phyloP scores from a whole-genome alignment of 139 green algal species.

The Ettlia oleoabundans region DNA sequence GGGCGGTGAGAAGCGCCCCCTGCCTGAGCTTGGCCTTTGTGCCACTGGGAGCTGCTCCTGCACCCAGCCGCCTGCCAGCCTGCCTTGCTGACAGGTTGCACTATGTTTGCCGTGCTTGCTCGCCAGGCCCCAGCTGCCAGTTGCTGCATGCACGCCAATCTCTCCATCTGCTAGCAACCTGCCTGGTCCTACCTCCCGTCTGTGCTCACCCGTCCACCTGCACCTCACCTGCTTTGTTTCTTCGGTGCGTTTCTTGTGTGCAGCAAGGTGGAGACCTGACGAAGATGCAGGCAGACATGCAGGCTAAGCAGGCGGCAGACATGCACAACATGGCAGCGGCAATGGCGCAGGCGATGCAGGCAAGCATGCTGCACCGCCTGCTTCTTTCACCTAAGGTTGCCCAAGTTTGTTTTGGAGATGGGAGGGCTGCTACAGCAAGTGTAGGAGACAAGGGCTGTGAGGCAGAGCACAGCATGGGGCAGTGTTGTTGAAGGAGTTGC shows the following conservation, averaged over 20 bases:
- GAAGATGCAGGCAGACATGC: conserved; percentile 28
- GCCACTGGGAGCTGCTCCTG: neutral
- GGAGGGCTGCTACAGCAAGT: too few species aligned
- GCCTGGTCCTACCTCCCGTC: too few species aligned
- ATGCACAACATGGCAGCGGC: conserved; percentile 18
- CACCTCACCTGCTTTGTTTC: neutral
- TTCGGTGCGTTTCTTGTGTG: neutral
- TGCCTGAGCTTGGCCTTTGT: too few species aligned
- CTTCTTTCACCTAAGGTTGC: too few species aligned
- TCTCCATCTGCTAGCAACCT: neutral
- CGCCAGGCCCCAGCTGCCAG: neutral
- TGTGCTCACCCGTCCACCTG: too few species aligned
- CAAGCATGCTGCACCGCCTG: too few species aligned
- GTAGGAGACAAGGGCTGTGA: too few species aligned
- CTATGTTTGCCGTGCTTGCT: neutral
- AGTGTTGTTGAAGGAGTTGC: too few species aligned
- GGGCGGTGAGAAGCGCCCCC: conserved; percentile 1
- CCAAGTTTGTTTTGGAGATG: too few species aligned
- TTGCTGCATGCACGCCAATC: neutral
- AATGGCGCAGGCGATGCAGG: conserved; percentile 33
- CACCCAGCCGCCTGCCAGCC: neutral
- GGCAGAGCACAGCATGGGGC: too few species aligned
- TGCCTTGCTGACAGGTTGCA: neutral
- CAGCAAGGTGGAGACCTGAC: neutral
- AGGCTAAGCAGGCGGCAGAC: conserved; percentile 3